phyloP scores from a whole-genome alignment of 768 basidiomycete species.

The Podaxis rugospora region DNA sequence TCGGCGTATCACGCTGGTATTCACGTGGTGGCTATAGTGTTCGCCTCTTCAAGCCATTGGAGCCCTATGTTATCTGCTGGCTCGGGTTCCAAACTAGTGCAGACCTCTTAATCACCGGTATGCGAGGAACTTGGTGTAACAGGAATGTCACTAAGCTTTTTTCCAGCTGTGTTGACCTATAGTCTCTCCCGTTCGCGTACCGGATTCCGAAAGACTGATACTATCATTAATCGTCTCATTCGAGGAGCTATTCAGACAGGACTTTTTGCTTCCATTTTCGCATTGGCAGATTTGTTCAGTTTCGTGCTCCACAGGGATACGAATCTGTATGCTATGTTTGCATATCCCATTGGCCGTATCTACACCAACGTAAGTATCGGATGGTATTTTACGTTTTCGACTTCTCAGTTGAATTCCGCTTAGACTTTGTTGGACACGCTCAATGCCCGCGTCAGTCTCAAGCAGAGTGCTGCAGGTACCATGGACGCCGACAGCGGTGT shows the following conservation, averaged over 20 bases:
- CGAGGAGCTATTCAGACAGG: constrained; percentile 47
- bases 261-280: constrained; percentile 40
- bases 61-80: constrained; percentile 36
- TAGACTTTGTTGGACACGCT: constrained; percentile 41
- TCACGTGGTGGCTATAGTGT: constrained; percentile 21
- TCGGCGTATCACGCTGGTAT: not conserved
- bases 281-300: constrained; percentile 38
- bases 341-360: constrained; percentile 25
- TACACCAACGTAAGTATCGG: constrained; percentile 38
- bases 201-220: constrained; percentile 42
- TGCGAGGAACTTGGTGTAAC: constrained; percentile 9
- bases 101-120: constrained; percentile 40
- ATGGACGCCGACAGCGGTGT: constrained; percentile 21
- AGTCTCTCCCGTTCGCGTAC: constrained; percentile 36
- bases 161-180: constrained; percentile 15
- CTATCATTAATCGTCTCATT: constrained; percentile 40
- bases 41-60: constrained; percentile 28
- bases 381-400: not conserved
- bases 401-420: not conserved
- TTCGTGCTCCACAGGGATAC: constrained; percentile 25
- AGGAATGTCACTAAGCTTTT: not conserved
- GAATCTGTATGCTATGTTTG: constrained; percentile 21
- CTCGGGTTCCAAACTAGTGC: constrained; percentile 36
- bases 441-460: constrained; percentile 27
- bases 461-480: constrained; percentile 19